Evolutionary conservation across 176 grass and related monocot species (phyloP), one percentile per base, ranked within the genome.

Genomic region (Tuctoria greenei): DNA sequence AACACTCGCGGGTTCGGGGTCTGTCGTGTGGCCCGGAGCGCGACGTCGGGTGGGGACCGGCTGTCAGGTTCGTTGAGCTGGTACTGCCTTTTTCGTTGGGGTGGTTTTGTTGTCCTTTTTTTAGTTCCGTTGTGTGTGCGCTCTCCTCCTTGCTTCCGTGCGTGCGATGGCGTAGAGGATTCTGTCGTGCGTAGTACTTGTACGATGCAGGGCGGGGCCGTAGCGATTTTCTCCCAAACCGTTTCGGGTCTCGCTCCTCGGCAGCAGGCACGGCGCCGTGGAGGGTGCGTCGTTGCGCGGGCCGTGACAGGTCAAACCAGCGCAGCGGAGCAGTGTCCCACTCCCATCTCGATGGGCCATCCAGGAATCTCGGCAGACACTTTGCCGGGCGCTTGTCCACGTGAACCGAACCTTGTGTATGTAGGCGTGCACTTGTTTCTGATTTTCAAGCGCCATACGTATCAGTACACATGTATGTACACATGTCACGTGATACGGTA

Each of bases 291-390:
- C 17, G 59, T 49, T 50, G 39, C 50, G 69, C 56, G 11, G 25
- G 65, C 44, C 18, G 35, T 35, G 20, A 11, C 57, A 59, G 72
- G 34, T 37, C 58, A 45, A 15, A 44, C 10, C 36, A 61, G 34
- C 44, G 43, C 4, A 46, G 35, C 13, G 36, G 4, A 44, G 57
- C 36, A n/a, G 14, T 38, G 17, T 13, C 50, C 7, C 43, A 4
- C 55, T 13, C 50, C 7, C 43, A 4, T 64, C 45, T 34, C 11
- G 69, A 65, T 64, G 23, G 24, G 79, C 4, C 4, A 59, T 46
- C 58, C 39, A 14, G 35, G 66, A 86, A 77, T 82, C 78, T 57
- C 38, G 18, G 44, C 64, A 64, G 37, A 28, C 34, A 18, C 56
- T 60, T 79, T 67, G 50, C 50, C 50, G 20, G 61, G 20, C 40